phyloP scores from a whole-genome alignment of 768 basidiomycete species.

The Pleurotus tuber-regium region DNA sequence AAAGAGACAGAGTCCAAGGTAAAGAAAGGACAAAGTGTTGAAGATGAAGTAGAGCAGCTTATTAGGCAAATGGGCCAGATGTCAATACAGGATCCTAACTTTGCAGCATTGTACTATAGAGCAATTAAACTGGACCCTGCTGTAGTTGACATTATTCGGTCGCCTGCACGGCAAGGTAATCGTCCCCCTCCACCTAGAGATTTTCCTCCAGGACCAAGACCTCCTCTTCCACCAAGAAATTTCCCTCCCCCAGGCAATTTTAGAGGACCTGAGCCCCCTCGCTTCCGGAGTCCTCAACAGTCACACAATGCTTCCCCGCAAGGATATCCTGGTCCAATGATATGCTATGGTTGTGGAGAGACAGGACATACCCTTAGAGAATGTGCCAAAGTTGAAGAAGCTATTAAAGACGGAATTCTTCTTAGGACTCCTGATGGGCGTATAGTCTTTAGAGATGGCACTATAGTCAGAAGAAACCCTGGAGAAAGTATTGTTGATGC shows the following conservation, averaged over 20 bases:
- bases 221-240: not conserved
- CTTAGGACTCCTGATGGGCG: not conserved
- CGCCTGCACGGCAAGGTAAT: not conserved
- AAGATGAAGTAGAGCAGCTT: conserved; percentile 8
- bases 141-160: not conserved
- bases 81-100: conserved; percentile 9
- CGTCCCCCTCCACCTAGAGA: not conserved
- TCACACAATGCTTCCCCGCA: not conserved
- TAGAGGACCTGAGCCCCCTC: not conserved
- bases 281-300: not conserved
- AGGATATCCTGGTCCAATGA: not conserved
- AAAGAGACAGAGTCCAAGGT: not conserved
- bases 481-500: not conserved
- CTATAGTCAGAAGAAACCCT: not conserved
- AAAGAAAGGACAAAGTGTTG: not conserved
- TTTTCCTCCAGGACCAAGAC: not conserved
- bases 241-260: not conserved
- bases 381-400: not conserved
- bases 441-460: not conserved
- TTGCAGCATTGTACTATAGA: conserved; percentile 8
- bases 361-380: not conserved
- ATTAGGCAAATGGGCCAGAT: conserved; percentile 6
- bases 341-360: conserved; percentile 8
- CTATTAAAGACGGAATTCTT: not conserved
- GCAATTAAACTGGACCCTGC: conserved; percentile 6